Percentiles rank a stretch among this genome's conserved stretches.
Evolutionary conservation across 2,329 filamentous ascomycete genomes (phyloP).

Genomic region (Neophaeococcomyces aloes): DNA sequence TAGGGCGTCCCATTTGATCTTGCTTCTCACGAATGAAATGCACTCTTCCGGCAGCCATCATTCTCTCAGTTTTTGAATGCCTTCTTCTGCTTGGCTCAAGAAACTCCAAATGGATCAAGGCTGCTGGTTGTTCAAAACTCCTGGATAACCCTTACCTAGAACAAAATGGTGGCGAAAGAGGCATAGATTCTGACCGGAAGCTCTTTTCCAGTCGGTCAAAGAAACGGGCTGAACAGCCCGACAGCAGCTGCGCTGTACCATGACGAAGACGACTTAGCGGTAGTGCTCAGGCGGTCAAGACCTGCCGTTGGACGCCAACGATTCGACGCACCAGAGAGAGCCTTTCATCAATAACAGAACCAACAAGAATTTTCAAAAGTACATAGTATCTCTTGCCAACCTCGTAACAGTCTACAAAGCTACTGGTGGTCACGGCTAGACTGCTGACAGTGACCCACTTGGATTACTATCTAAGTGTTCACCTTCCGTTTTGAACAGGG

Average conservation of each 20-base stretch:
- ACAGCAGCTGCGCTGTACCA: conserved; percentile 40
- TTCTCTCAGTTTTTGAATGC: too few relatives aligned
- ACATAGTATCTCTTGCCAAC: conserved; percentile 51
- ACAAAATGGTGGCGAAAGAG: conserved; percentile 52
- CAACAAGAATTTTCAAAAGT: conserved; percentile 46
- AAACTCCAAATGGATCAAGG: too few relatives aligned
- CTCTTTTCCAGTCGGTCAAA: conserved; percentile 47
- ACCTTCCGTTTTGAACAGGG: conserved; percentile 50
- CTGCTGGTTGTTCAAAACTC: too few relatives aligned
- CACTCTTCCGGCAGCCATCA: too few relatives aligned
- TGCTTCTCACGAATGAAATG: too few relatives aligned
- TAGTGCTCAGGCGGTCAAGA: conserved; percentile 27
- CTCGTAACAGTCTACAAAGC: conserved; percentile 50
- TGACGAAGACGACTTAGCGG: conserved; percentile 36
- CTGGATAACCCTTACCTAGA: conserved; percentile 54
- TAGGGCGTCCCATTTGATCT: too few relatives aligned
- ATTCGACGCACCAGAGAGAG: conserved; percentile 32
- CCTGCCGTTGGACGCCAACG: conserved; percentile 28
- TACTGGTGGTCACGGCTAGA: conserved; percentile 34
- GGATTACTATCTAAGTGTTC: conserved; percentile 60
- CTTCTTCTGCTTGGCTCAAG: too few relatives aligned
- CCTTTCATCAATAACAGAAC: conserved; percentile 38
- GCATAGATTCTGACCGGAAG: conserved; percentile 50
- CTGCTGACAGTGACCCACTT: conserved; percentile 53
- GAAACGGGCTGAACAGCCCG: conserved; percentile 48